These are phyloP conservation scores for Primulina huaijiensis DNA, from an alignment of 257 asterid genomes.

Conservation along the genomic window DNA sequence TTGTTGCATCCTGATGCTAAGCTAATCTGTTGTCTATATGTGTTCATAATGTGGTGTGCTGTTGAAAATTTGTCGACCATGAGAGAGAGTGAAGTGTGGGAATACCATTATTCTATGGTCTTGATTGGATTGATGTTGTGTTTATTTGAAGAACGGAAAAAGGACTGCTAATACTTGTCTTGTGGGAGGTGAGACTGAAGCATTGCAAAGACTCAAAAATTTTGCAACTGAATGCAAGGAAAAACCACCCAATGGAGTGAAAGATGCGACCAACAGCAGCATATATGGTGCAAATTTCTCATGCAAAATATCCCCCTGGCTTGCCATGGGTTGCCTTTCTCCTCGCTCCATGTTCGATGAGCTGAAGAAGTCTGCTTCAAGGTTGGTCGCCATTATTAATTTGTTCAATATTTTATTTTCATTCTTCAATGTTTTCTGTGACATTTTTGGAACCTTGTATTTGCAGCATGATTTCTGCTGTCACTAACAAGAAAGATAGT, in stretches of 20 bases:
- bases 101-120: not conserved
- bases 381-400: slow-evolving; percentile 33
- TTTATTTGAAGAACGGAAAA: slow-evolving; percentile 56
- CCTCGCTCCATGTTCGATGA: slow-evolving; percentile 98
- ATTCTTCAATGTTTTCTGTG: not conserved
- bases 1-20: not conserved
- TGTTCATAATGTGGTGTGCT: not conserved
- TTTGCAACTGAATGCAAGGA: slow-evolving; percentile 75
- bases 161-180: slow-evolving; percentile 63
- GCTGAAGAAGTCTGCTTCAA: slow-evolving; percentile 69
- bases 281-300: slow-evolving; percentile 93
- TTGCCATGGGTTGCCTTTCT: slow-evolving; percentile 96
- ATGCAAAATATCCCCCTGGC: slow-evolving; percentile 98
- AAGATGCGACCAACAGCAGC: slow-evolving; percentile 60
- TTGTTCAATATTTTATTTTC: not conserved
- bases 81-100: not conserved
- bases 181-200: slow-evolving; percentile 94
- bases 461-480: slow-evolving; percentile 63
- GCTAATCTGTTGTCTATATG: too few species aligned
- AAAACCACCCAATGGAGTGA: slow-evolving; percentile 52
- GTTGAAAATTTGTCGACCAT: not conserved
- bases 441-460: slow-evolving; percentile 9
- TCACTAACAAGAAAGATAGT: slow-evolving; percentile 48
- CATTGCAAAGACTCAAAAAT: slow-evolving; percentile 70
- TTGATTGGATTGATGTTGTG: slow-evolving; percentile 4